Evolutionary conservation across 2,329 filamentous ascomycete genomes (phyloP).

Genomic region (Monosporascus sp.): DNA sequence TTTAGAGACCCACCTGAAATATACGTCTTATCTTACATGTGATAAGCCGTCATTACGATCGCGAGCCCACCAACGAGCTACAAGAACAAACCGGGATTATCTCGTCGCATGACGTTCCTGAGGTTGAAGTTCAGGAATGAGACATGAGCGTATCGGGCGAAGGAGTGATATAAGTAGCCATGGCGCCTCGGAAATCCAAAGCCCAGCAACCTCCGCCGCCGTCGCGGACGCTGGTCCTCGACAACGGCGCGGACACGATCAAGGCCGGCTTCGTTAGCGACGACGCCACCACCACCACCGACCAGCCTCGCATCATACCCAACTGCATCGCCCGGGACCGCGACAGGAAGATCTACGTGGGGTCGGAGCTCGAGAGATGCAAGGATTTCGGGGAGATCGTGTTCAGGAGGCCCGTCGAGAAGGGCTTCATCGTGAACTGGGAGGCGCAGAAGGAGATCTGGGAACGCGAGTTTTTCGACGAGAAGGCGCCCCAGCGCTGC

Average conservation of each 20-base stretch:
- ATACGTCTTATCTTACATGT: not conserved
- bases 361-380: conserved; percentile 71
- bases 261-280: conserved; percentile 75
- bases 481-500: conserved; percentile 60
- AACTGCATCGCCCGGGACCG: conserved; percentile 87
- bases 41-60: not conserved
- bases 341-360: conserved; percentile 73
- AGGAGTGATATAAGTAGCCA: conserved; percentile 4
- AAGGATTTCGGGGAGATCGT: conserved; percentile 84
- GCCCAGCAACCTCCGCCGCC: conserved; percentile 48
- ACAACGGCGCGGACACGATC: conserved; percentile 88
- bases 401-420: conserved; percentile 87
- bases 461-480: conserved; percentile 80
- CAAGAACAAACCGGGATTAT: not conserved
- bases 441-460: conserved; percentile 93
- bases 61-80: too few species aligned
- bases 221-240: conserved; percentile 72
- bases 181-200: conserved; percentile 45
- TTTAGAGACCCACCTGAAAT: not conserved
- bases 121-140: not conserved
- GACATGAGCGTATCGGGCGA: not conserved
- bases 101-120: not conserved
- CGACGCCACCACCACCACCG: conserved; percentile 31
- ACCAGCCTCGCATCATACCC: conserved; percentile 67
- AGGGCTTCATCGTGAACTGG: conserved; percentile 94